Percentiles rank a stretch among this genome's conserved stretches.
phyloP scores from a whole-genome alignment of 805 yeast species.

The Limtongia smithiae region DNA sequence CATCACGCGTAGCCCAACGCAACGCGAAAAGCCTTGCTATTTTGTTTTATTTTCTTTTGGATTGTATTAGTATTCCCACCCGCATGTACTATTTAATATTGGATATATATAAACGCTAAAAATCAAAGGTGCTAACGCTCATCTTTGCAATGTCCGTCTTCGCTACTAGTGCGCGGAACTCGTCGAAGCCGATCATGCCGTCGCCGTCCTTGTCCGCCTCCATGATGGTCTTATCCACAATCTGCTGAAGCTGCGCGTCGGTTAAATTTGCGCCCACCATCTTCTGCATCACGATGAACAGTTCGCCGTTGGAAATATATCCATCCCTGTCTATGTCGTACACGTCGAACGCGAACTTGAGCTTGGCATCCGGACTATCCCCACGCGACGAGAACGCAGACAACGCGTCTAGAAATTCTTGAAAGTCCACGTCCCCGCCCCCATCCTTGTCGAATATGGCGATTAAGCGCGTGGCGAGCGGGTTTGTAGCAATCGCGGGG shows the following conservation, averaged over 20 bases:
- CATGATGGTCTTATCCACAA: conserved; percentile 91
- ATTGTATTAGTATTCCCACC: neutral
- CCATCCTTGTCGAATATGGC: conserved; percentile 93
- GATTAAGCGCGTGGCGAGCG: conserved; percentile 82
- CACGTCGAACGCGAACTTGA: conserved; percentile 84
- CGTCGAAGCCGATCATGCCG: conserved; percentile 79
- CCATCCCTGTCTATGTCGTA: conserved; percentile 97
- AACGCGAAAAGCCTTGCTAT: too few relatives aligned
- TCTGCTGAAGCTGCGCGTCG: conserved; percentile 86
- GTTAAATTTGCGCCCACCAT: conserved; percentile 94
- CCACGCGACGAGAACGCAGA: conserved; percentile 87
- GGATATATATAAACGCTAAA: neutral
- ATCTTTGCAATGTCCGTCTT: conserved; percentile 36
- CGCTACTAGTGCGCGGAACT: conserved; percentile 57
- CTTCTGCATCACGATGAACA: conserved; percentile 85
- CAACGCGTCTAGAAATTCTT: conserved; percentile 83
- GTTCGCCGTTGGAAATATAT: conserved; percentile 88
- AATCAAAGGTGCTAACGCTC: conserved; percentile 26
- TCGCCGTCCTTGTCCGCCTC: conserved; percentile 89
- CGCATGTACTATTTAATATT: neutral
- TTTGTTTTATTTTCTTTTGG: neutral
- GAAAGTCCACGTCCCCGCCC: conserved; percentile 90
- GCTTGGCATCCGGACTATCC: conserved; percentile 71
- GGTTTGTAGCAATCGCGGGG: conserved; percentile 89
- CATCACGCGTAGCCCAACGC: too few relatives aligned